These are phyloP conservation scores for Penstemon barbatus DNA, from an alignment of 257 asterid genomes.

Conservation along the genomic window DNA sequence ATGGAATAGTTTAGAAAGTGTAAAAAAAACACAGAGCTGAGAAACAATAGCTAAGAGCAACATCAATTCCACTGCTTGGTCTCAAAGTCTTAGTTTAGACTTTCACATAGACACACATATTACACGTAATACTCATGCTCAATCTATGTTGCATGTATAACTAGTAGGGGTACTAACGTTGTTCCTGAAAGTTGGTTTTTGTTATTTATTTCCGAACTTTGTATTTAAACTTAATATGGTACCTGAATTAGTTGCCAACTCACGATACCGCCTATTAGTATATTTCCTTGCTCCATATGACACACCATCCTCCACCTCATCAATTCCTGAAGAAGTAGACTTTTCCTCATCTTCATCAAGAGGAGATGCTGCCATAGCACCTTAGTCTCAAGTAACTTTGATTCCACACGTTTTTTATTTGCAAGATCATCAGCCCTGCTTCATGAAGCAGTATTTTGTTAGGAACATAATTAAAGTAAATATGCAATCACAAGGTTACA, in stretches of 20 bases:
- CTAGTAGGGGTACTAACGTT: neutral
- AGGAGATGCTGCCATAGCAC: slow-evolving; percentile 59
- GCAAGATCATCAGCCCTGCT: slow-evolving; percentile 86
- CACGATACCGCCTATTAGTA: slow-evolving; percentile 66
- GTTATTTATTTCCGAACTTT: neutral
- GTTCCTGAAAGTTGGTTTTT: neutral
- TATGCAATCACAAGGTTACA: neutral
- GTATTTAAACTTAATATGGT: slow-evolving; percentile 8
- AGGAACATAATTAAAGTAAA: neutral
- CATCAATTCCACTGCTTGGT: slow-evolving; percentile 8
- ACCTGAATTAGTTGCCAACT: slow-evolving; percentile 65
- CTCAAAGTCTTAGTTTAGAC: slow-evolving; percentile 6
- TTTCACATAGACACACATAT: neutral
- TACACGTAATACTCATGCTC: neutral
- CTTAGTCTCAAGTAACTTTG: slow-evolving; percentile 64
- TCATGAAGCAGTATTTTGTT: too few relatives aligned
- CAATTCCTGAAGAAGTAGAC: slow-evolving; percentile 44
- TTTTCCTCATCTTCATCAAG: slow-evolving; percentile 67
- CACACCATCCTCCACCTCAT: slow-evolving; percentile 45
- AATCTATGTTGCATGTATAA: neutral
- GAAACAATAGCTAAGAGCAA: slow-evolving; percentile 11
- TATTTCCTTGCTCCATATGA: slow-evolving; percentile 32
- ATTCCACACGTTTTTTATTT: slow-evolving; percentile 52
- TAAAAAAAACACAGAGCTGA: neutral
- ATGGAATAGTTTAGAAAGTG: neutral